Evolutionary conservation across 225 moss, liverwort and hornwort species (phyloP), one percentile per base, ranked within the genome.

Genomic region (Marchantia paleacea): DNA sequence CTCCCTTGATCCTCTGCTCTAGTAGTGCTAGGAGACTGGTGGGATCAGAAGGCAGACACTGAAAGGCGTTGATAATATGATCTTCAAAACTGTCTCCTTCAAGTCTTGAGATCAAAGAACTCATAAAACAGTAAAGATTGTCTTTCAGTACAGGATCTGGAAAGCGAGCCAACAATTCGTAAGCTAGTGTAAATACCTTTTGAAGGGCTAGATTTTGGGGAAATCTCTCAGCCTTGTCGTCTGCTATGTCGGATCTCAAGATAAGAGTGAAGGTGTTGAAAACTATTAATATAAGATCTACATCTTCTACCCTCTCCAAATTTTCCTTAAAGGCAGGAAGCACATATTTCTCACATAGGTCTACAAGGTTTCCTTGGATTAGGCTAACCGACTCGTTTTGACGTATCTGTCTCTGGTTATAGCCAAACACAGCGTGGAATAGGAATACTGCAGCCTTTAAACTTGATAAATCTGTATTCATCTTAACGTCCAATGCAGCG

Each of bases 101-200:
- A 24, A 85, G 80, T 75, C 79, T 86, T 47, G 89, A 84, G 78
- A 91, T 74, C 55, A 93, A 65, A 55, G 79, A 67, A 83, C 91
- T 85, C 75, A 93, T 82, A 54, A 86, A 82, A 50, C 80, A 80
- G 82, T 90, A 94, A 0, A 85, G 79, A 64, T 61, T 81, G 73
- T 86, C 86, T 82, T 91, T 89, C 57, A 96, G 75, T 19, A 78
- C 49, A 72, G 66, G 82, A 53, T 88, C 84, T 51, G 91, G 90
- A 78, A 93, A 96, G 52, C 87, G 88, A 66, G 86, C 83, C 87
- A 91, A 89, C 29, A 87, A 81, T 66, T 89, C 82, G 68, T 91
- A 92, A 66, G 86, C 84, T 55, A 92, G 79, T 76, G 88, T 90
- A 81, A 96, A 81, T 85, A 85, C 92, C 55, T 82, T 61, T 75